Conservation (phyloP, 2,329 filamentous ascomycete species). For the Aspergillus arachidicola region DNA sequence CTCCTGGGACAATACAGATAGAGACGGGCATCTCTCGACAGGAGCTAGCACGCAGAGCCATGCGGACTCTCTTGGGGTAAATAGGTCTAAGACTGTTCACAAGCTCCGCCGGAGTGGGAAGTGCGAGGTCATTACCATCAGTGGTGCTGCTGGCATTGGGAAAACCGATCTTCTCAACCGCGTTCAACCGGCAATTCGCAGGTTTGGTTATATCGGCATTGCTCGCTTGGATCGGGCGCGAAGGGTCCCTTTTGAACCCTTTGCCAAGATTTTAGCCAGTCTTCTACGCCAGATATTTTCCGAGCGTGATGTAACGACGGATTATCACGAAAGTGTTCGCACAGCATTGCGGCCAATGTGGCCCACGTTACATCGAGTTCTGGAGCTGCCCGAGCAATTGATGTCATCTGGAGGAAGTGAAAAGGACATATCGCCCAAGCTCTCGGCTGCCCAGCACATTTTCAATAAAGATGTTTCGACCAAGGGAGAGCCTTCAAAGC, state of each 20-base stretch:
- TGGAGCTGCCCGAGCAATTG: constrained; percentile 70
- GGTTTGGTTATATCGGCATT: constrained; percentile 62
- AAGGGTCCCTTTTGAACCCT: constrained; percentile 63
- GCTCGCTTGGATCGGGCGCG: constrained; percentile 63
- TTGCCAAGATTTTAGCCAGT: constrained; percentile 62
- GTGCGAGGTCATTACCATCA: constrained; percentile 62
- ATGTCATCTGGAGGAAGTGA: constrained; percentile 44
- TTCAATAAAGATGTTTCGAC: constrained; percentile 31
- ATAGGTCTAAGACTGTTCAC: constrained; percentile 47
- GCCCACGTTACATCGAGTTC: constrained; percentile 57
- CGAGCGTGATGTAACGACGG: constrained; percentile 62
- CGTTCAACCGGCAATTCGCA: constrained; percentile 59
- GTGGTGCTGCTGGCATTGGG: constrained; percentile 59
- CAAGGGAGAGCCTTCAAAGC: constrained; percentile 34
- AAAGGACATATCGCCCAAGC: constrained; percentile 34
- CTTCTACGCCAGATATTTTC: constrained; percentile 67
- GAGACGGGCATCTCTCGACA: constrained; percentile 39
- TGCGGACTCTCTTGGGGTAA: constrained; percentile 34
- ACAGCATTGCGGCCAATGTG: constrained; percentile 60
- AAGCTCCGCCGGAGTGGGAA: constrained; percentile 57
- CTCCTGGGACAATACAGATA: constrained; percentile 40
- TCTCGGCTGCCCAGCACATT: constrained; percentile 31
- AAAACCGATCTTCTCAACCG: constrained; percentile 64
- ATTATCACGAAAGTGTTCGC: constrained; percentile 62
- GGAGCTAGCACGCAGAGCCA: constrained; percentile 33